Base-by-base conservation (phyloP, 441 rosid species). In the Pelargonium myrrhifolium region DNA sequence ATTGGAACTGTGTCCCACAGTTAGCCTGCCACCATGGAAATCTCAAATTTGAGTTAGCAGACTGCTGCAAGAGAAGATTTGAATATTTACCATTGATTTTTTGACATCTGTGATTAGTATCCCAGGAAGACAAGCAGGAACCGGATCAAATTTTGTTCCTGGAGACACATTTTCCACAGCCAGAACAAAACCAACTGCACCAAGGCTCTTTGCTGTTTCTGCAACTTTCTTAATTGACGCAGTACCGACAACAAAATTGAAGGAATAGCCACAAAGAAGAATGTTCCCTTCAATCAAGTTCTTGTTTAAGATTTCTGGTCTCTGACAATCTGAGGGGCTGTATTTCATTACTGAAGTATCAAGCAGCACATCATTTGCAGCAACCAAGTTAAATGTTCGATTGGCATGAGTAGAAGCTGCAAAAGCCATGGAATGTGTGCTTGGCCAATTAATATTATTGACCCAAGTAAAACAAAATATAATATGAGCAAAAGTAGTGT, bases 201-300 rank as follows among this genome's bases (percentile, higher is more conserved):
- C 98, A n/a, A 94, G 89, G 79, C 82, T 83, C 85, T 87, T 88
- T 68, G 96, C 98, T 26, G 99, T 88, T 80, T 89, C 89, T 9
- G 94, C 82, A 45, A 94, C 99, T 81, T 88, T 92, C 83, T 92
- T 94, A 69, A 92, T 81, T 24, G 99, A 92, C 72, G 99, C 88
- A 49, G 97, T 85, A 31, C 99, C 99, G 72, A 78, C 83, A 67
- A 92, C 94, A 74, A 94, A 94, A 82, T 87, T 92, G 84, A 89
- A 94, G 66, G 99, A 94, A 82, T 92, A 94, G 65, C 99, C 99
- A 77, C 99, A 94, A 21, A 94, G 91, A 62, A 94, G 89, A 79
- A 94, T 82, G 78, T 89, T 92, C 51, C 98, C 99, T 77, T 87
- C 79, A n/a, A 94, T 82, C 78, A 92, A 79, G 53, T 78, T 89